These are phyloP conservation scores for Yamadazyma sp. DNA, from an alignment of 1,139 yeast genomes.

Conservation along the genomic window DNA sequence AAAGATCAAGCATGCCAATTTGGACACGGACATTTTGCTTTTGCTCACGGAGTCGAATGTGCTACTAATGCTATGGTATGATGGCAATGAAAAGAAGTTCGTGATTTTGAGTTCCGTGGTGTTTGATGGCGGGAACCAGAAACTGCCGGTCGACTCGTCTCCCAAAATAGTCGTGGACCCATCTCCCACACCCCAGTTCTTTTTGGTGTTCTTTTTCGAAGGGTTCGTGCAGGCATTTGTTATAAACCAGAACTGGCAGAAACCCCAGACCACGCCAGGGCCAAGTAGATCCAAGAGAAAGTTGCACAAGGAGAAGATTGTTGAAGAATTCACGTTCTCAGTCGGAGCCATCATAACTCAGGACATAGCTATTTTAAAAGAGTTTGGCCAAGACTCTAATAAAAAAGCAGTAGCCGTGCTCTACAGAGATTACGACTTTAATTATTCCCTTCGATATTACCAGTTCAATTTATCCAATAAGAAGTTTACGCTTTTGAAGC, in stretches of 20 bases:
- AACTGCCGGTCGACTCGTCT: conserved; percentile 24
- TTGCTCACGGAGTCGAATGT: conserved; percentile 17
- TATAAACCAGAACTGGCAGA: conserved; percentile 15
- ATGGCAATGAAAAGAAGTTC: conserved; percentile 9
- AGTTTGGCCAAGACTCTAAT: neutral
- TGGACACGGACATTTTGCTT: conserved; percentile 16
- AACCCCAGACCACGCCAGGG: conserved; percentile 1
- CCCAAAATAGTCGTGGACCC: conserved; percentile 23
- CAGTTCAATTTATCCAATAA: conserved; percentile 13
- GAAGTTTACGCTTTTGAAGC: conserved; percentile 19
- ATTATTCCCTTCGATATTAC: conserved; percentile 33
- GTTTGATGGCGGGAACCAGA: conserved; percentile 30
- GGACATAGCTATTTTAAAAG: conserved; percentile 17
- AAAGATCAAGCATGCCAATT: conserved; percentile 12
- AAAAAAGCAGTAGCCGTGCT: conserved; percentile 25
- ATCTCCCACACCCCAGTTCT: conserved; percentile 14
- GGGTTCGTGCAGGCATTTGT: conserved; percentile 27
- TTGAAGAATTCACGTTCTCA: conserved; percentile 16
- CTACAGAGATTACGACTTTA: conserved; percentile 37
- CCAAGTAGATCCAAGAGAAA: conserved; percentile 11
- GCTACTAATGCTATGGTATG: conserved; percentile 14
- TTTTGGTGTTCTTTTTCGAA: conserved; percentile 30
- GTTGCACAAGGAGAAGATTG: conserved; percentile 10
- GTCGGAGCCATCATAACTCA: conserved; percentile 33
- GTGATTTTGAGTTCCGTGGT: conserved; percentile 10